Percentiles rank a stretch among this genome's conserved stretches.
phyloP scores from a whole-genome alignment of 1,284 basidiomycete species.

The Sutorius eximius region DNA sequence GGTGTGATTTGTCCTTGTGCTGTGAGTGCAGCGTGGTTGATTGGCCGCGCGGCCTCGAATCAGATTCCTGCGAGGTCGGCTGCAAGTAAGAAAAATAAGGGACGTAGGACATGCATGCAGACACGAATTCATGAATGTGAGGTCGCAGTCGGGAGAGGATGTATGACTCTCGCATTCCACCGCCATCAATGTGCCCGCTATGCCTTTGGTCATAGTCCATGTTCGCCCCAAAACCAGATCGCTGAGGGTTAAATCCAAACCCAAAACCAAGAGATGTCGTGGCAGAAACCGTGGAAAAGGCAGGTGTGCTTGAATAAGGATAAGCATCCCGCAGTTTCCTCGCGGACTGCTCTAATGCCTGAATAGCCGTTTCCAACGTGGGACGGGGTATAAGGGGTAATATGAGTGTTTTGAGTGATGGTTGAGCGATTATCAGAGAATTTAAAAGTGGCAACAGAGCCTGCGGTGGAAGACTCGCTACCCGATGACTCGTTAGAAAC shows the following conservation, averaged over 20 bases:
- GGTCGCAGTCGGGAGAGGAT: conserved; percentile 71
- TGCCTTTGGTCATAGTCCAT: conserved; percentile 29
- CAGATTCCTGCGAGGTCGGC: conserved; percentile 24
- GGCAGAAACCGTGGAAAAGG: conserved; percentile 38
- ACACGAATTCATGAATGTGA: conserved; percentile 70
- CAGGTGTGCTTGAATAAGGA: conserved; percentile 63
- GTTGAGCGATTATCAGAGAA: conserved; percentile 62
- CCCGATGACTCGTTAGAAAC: conserved; percentile 16
- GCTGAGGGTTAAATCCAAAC: conserved; percentile 34
- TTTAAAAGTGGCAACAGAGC: conserved; percentile 70
- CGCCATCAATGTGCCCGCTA: conserved; percentile 21
- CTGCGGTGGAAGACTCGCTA: conserved; percentile 72
- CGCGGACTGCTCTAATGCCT: conserved; percentile 65
- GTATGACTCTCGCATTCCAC: conserved; percentile 76
- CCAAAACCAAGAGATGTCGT: conserved; percentile 49
- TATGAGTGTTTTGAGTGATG: conserved; percentile 64
- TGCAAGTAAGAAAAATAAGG: conserved; percentile 72
- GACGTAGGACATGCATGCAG: conserved; percentile 73
- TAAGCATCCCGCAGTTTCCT: conserved; percentile 76
- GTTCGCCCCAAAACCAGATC: conserved; percentile 27
- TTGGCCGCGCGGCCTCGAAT: conserved; percentile 38
- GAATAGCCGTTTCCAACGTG: conserved; percentile 67
- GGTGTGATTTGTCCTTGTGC: conserved; percentile 63
- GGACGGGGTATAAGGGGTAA: conserved; percentile 77
- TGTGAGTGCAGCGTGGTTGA: conserved; percentile 46